Percentiles rank a stretch among this genome's conserved stretches.
Evolutionary conservation across 345 rosid genomes (phyloP).

Genomic region (Linum tenue): DNA sequence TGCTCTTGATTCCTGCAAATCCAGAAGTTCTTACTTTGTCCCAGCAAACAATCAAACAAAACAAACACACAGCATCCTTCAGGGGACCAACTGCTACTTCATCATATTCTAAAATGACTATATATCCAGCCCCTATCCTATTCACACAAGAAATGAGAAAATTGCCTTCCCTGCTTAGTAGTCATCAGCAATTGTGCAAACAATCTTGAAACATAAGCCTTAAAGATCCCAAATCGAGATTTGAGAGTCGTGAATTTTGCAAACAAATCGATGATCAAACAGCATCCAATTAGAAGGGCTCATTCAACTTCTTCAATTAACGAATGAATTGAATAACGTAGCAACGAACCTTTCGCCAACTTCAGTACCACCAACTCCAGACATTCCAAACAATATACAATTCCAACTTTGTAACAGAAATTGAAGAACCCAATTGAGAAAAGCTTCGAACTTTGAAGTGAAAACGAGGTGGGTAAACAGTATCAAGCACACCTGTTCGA

Average conservation of each 20-base stretch:
- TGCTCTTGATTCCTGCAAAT: slow-evolving; percentile 31
- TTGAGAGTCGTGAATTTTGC: too few relatives aligned
- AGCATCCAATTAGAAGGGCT: not conserved
- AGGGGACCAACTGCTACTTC: not conserved
- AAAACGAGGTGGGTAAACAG: not conserved
- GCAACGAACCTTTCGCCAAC: not conserved
- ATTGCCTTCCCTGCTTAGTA: not conserved
- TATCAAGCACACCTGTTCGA: slow-evolving; percentile 29
- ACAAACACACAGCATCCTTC: not conserved
- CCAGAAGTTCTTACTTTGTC: not conserved
- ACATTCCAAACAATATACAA: not conserved
- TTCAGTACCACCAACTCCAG: not conserved
- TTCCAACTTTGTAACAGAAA: not conserved
- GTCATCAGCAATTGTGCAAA: not conserved
- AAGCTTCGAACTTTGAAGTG: not conserved
- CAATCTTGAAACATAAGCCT: not conserved
- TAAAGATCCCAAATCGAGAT: not conserved
- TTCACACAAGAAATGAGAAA: not conserved
- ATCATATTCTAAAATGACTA: not conserved
- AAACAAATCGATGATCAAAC: too few relatives aligned
- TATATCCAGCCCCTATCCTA: not conserved
- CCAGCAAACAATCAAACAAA: slow-evolving; percentile 8
- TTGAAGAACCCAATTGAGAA: not conserved
- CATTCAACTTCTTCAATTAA: not conserved
- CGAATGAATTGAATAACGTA: not conserved